phyloP scores from a whole-genome alignment of 257 asterid genomes.

The Solanum bukasovii region DNA sequence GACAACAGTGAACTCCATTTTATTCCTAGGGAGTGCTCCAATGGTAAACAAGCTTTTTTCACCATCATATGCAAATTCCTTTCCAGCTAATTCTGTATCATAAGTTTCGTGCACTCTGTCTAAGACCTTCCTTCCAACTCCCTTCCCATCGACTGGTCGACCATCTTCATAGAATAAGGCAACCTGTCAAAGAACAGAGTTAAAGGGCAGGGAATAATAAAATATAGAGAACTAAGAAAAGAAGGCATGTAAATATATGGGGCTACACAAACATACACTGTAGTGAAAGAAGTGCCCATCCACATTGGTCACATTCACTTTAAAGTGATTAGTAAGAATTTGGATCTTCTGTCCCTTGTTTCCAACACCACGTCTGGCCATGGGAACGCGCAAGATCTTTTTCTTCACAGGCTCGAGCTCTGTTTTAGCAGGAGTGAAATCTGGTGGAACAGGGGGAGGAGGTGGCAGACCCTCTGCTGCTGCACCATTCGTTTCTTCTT shows the following conservation, averaged over 20 bases:
- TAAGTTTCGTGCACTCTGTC: conserved; percentile 76
- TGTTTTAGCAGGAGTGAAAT: conserved; percentile 47
- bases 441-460: conserved; percentile 75
- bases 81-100: conserved; percentile 61
- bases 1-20: conserved; percentile 79
- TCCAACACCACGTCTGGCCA: conserved; percentile 79
- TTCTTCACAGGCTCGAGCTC: conserved; percentile 33
- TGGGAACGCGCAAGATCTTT: conserved; percentile 45
- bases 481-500: conserved; percentile 29
- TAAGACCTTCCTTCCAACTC: conserved; percentile 76
- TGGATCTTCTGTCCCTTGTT: conserved; percentile 62
- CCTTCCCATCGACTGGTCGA: conserved; percentile 86
- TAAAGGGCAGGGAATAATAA: not conserved
- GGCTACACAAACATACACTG: conserved; percentile 43
- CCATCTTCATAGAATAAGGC: conserved; percentile 90
- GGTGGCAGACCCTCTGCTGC: conserved; percentile 64
- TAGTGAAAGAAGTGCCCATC: conserved; percentile 86
- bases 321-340: conserved; percentile 78
- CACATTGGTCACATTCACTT: conserved; percentile 53
- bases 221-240: not conserved
- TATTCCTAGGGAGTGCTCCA: conserved; percentile 78
- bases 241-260: not conserved
- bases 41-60: conserved; percentile 82
- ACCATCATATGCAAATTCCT: conserved; percentile 80
- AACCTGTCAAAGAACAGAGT: conserved; percentile 32